These are phyloP conservation scores for Penicillium herquei DNA, from an alignment of 495 filamentous ascomycete species.

Conservation along the genomic window DNA sequence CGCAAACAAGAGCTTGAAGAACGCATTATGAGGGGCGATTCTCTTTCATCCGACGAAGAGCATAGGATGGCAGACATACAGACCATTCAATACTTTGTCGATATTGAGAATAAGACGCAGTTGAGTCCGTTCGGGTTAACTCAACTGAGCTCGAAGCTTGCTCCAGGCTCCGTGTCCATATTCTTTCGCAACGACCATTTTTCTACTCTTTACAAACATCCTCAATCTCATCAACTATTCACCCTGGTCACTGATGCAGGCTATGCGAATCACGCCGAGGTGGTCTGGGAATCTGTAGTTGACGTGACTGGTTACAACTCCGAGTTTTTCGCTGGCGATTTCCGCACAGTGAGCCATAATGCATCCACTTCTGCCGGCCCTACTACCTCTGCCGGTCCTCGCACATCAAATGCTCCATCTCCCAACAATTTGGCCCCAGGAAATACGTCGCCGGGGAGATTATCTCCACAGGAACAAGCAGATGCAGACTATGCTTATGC, in stretches of 20 bases:
- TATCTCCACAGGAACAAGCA: constrained; percentile 44
- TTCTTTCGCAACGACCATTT: constrained; percentile 98
- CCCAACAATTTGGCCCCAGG: neutral
- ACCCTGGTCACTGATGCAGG: constrained; percentile 90
- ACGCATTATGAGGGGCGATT: constrained; percentile 58
- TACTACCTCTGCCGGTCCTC: constrained; percentile 16
- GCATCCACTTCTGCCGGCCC: constrained; percentile 28
- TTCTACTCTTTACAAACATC: constrained; percentile 82
- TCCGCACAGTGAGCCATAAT: constrained; percentile 70
- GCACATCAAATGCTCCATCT: constrained; percentile 27
- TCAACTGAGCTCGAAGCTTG: constrained; percentile 60
- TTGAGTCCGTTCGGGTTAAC: constrained; percentile 78
- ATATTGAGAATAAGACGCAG: constrained; percentile 72
- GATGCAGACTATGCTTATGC: constrained; percentile 52
- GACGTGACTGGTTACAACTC: constrained; percentile 82
- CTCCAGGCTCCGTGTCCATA: constrained; percentile 77
- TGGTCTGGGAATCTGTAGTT: constrained; percentile 92
- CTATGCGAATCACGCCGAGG: constrained; percentile 82
- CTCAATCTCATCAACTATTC: constrained; percentile 65
- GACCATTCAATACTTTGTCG: constrained; percentile 77
- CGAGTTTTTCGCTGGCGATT: constrained; percentile 88
- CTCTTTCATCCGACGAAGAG: constrained; percentile 60
- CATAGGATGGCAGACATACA: constrained; percentile 76
- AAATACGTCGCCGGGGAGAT: constrained; percentile 8
- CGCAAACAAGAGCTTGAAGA: constrained; percentile 83